phyloP scores from a whole-genome alignment of 345 rosid genomes.

The Clarkia xantiana region DNA sequence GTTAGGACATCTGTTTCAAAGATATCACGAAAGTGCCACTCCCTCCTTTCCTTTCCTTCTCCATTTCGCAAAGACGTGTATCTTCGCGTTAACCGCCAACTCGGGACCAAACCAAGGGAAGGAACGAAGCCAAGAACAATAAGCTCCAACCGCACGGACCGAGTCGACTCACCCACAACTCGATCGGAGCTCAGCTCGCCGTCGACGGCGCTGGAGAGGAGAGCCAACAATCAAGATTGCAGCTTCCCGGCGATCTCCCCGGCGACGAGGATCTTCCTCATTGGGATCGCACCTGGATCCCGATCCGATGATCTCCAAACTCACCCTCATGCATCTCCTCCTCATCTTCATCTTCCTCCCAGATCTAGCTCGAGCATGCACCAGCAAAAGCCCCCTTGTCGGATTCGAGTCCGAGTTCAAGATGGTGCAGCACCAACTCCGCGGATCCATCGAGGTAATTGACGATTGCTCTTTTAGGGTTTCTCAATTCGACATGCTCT shows the following conservation, averaged over 20 bases:
- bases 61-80: neutral
- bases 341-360: conserved; percentile 22
- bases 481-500: conserved; percentile 67
- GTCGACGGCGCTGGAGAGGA: neutral
- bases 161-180: neutral
- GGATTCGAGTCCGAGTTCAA: conserved; percentile 55
- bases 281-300: conserved; percentile 13
- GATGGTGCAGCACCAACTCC: conserved; percentile 82
- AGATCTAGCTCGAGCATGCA: conserved; percentile 37
- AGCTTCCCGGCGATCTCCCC: neutral
- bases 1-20: no score
- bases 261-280: neutral
- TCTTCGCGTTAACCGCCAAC: neutral
- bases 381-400: conserved; percentile 40
- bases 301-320: conserved; percentile 16
- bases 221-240: neutral
- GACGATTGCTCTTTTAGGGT: conserved; percentile 80
- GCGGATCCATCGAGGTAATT: conserved; percentile 52
- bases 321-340: conserved; percentile 11
- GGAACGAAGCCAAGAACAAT: neutral
- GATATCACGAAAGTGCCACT: conserved; percentile 6
- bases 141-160: neutral
- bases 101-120: neutral
- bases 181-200: conserved; percentile 1
- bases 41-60: neutral